Evolutionary conservation across 2,329 filamentous ascomycete species (phyloP).

Genomic region (Aureobasidium pullulans): DNA sequence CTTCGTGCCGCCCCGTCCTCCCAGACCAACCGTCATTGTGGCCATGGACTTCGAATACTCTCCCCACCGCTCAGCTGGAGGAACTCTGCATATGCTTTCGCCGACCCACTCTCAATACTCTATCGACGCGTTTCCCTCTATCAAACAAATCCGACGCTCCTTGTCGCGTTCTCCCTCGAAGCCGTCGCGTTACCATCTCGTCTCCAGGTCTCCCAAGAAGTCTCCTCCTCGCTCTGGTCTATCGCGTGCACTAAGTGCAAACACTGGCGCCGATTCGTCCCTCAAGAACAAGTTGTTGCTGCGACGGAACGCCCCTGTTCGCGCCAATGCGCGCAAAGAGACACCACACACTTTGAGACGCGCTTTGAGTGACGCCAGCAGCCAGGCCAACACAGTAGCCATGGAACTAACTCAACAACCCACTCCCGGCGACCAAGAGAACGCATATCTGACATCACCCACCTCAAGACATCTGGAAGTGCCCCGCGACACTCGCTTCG

Average conservation of each 20-base stretch:
- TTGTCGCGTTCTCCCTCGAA: constrained; percentile 92
- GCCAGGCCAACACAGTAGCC: constrained; percentile 58
- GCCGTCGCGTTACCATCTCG: constrained; percentile 58
- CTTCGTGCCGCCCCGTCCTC: not conserved
- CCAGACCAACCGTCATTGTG: not conserved
- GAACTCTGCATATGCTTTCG: constrained; percentile 78
- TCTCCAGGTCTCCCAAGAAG: constrained; percentile 34
- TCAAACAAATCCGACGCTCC: constrained; percentile 77
- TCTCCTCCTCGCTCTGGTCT: constrained; percentile 31
- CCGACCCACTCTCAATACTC: constrained; percentile 58
- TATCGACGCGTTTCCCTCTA: constrained; percentile 73
- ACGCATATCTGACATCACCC: constrained; percentile 1
- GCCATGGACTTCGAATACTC: constrained; percentile 45
- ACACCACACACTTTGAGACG: constrained; percentile 58
- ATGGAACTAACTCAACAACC: constrained; percentile 36
- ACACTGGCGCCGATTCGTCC: constrained; percentile 12
- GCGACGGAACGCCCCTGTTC: constrained; percentile 44
- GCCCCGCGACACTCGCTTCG: constrained; percentile 6
- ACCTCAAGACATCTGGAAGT: constrained; percentile 24
- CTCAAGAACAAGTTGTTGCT: constrained; percentile 11
- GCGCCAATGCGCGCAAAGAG: constrained; percentile 64
- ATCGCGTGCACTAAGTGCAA: constrained; percentile 24
- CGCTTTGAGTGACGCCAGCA: constrained; percentile 61
- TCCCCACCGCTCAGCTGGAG: constrained; percentile 50
- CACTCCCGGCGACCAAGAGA: constrained; percentile 28